These are phyloP conservation scores for Melampsora occidentalis DNA, from an alignment of 1,284 basidiomycete genomes.

Conservation along the genomic window DNA sequence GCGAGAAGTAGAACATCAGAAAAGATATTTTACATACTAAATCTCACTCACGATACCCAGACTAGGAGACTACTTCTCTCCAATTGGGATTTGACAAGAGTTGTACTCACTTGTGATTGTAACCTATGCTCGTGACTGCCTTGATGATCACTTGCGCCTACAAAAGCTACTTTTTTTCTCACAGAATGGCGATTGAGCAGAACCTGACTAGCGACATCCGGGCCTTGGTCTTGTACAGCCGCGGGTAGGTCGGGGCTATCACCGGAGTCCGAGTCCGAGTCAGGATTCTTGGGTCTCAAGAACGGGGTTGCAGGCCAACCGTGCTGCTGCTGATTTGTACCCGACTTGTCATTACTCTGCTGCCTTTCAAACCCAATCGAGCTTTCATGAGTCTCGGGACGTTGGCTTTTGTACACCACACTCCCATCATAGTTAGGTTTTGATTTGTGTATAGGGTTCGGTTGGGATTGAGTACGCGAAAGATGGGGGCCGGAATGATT, in stretches of 20 bases:
- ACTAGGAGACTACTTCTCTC: conserved; percentile 1
- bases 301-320: conserved; percentile 3
- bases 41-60: conserved; percentile 6
- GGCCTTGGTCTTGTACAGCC: neutral
- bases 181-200: neutral
- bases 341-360: neutral
- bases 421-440: conserved; percentile 1
- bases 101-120: conserved; percentile 12
- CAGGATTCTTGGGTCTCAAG: neutral
- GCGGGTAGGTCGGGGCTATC: neutral
- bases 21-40: conserved; percentile 8
- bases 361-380: neutral
- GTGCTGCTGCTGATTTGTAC: neutral
- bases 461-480: neutral
- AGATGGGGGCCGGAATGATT: neutral
- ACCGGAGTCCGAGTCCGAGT: neutral
- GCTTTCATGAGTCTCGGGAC: neutral
- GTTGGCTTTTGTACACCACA: conserved; percentile 7
- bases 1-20: conserved; percentile 7
- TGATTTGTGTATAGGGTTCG: neutral
- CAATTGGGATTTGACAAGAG: neutral
- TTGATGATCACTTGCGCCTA: neutral
- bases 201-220: neutral
- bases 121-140: neutral
- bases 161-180: conserved; percentile 6